Evolutionary conservation across 1,139 yeast genomes (phyloP).

Genomic region (Geotrichum klebahnii): DNA sequence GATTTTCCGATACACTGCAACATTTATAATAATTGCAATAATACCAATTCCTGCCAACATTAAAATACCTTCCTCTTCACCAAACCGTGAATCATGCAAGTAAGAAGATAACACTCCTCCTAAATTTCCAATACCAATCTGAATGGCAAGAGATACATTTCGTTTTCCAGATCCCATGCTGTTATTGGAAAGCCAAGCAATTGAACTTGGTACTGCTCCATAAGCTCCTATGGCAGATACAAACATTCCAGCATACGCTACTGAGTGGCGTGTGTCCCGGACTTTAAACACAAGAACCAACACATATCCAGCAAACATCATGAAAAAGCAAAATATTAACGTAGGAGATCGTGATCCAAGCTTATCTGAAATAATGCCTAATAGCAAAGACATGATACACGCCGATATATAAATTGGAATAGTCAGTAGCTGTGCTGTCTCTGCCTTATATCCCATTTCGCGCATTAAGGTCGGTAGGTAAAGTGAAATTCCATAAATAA

Average conservation of each 20-base stretch:
- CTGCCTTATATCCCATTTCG: slow-evolving; percentile 34
- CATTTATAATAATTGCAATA: slow-evolving; percentile 1
- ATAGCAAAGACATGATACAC: slow-evolving; percentile 34
- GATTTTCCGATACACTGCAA: slow-evolving; percentile 7
- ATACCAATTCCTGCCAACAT: slow-evolving; percentile 5
- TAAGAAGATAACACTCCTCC: slow-evolving; percentile 40
- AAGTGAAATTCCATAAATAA: slow-evolving; percentile 30
- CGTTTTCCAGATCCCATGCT: slow-evolving; percentile 41
- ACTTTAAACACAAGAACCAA: slow-evolving; percentile 31
- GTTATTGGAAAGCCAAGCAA: slow-evolving; percentile 44
- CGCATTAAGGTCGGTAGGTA: slow-evolving; percentile 38
- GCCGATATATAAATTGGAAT: slow-evolving; percentile 42
- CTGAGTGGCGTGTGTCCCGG: slow-evolving; percentile 22
- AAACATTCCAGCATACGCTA: slow-evolving; percentile 39
- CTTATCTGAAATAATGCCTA: slow-evolving; percentile 38
- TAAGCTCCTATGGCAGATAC: slow-evolving; percentile 40
- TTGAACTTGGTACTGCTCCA: slow-evolving; percentile 40
- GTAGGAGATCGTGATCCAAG: slow-evolving; percentile 40
- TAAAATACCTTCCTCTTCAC: slow-evolving; percentile 6
- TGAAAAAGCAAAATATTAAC: slow-evolving; percentile 32
- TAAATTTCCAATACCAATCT: slow-evolving; percentile 43
- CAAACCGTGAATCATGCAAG: not conserved
- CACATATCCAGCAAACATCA: slow-evolving; percentile 39
- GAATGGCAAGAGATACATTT: slow-evolving; percentile 43
- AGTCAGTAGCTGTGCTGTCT: slow-evolving; percentile 34